phyloP scores from a whole-genome alignment of 176 grass and related monocot species.

The Eleusine indica region DNA sequence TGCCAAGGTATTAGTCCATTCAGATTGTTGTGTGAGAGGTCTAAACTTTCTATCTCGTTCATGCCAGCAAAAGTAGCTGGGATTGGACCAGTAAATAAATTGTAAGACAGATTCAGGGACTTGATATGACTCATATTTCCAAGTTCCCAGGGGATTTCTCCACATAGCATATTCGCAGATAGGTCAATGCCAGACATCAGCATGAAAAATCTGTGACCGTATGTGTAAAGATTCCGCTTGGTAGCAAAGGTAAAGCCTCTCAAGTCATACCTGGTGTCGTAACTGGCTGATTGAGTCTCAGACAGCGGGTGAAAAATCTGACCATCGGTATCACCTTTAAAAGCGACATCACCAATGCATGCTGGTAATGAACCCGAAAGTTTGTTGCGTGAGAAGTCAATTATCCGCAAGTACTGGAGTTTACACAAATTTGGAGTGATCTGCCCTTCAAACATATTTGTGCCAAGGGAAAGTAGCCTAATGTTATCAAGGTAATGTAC shows the following conservation, averaged over 20 bases:
- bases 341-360: neutral
- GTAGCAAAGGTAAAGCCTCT: conserved; percentile 14
- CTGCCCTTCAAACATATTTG: conserved; percentile 15
- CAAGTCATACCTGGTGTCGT: no score
- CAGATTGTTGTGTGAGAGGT: conserved; percentile 42
- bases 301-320: no score
- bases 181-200: conserved; percentile 38
- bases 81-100: conserved; percentile 35
- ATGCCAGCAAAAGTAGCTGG: conserved; percentile 31
- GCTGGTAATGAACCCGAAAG: neutral
- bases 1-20: conserved; percentile 9
- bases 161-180: conserved; percentile 27
- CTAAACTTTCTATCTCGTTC: conserved; percentile 38
- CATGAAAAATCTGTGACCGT: neutral
- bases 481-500: neutral
- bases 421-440: neutral
- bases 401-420: neutral
- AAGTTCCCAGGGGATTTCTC: conserved; percentile 35
- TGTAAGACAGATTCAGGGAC: conserved; percentile 40
- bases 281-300: no score
- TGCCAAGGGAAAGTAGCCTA: neutral
- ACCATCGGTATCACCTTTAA: neutral
- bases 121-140: conserved; percentile 30
- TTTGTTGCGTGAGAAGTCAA: conserved; percentile 13
- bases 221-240: neutral